Base-by-base conservation (phyloP, 805 yeast species). In the Saturnispora besseyi region DNA sequence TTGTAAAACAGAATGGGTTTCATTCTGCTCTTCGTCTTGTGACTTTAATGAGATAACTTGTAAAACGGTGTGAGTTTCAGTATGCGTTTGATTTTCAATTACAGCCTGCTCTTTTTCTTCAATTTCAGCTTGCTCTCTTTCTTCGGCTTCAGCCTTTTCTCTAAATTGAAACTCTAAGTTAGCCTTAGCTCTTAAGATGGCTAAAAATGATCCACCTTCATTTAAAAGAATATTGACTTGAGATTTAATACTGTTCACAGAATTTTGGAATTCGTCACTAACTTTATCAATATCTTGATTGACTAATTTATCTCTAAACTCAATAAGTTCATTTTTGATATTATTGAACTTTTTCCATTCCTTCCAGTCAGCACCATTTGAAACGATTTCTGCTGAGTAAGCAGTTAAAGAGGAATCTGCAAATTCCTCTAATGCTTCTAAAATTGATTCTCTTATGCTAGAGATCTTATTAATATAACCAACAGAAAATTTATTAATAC, bases 371-470 rank as follows among this genome's bases (percentile, higher is more conserved):
- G 66, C 70, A 30, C 68, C 73, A 15, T 61, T 63, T 21, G 69
- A 67, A 46, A 81, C 74, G 59, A 84, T 72, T 51, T 78, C 75
- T 47, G 76, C 75, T 7, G 84, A 76, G 66, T 82, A 84, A 56
- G 83, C 87, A 55, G 68, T 73, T 49, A 84, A 72, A 29, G 85
- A 73, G 6, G 79, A 75, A 49, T 84, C 89, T 5, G 83, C 81
- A 71, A 84, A 85, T 53, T 84, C 84, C 62, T 84, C 90, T 60
- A 81, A 75, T 0, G 82, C 74, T 54, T 85, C 90, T 48, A 84
- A 72, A 34, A 82, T 74, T 21, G 68, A 62, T 21, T 67, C 61
- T 58, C 77, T 72, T 32, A 70, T 43, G 5, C 49, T 48, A 11
- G 59, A 50, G 21, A 68, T 52, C 26, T 57, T 64, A 3, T 63